Base-by-base conservation (phyloP, 1,139 yeast genomes). In the Candida sanyaensis region DNA sequence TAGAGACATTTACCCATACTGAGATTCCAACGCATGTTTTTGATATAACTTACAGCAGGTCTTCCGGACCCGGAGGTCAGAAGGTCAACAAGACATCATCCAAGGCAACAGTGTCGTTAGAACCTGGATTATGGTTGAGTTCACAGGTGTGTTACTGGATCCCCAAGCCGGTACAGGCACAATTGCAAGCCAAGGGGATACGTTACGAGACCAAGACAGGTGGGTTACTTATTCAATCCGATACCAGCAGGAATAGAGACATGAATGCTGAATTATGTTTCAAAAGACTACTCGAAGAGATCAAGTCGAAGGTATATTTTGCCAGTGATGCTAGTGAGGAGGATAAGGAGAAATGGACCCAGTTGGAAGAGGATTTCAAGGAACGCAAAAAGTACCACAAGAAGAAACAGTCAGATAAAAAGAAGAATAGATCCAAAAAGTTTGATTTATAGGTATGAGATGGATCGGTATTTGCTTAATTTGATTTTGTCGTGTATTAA, bases 41-140 rank as follows among this genome's bases (percentile, higher is more conserved):
- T 58, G 67, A 70, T 1, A 66, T 84, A 2, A 63, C 81, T 0
- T 91, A 73, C 64, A 81, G 89, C 45, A 69, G 96, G 51, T 80
- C 96, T 0, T 86, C 96, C 10, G 98, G 98, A 0, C 92, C 97
- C 0, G 98, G 98, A 0, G 98, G 98, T 0, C 98, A 92, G 58
- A 88, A 92, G 61, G 97, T 92, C 12, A 92, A 92, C 64, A 92
- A 90, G 53, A 80, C 90, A 0, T 83, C 84, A 11, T 81, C 93
- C 2, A 91, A 91, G 59, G 96, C 95, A 3, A 83, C 93, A 0
- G 64, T 92, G 10, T 70, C 81, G 3, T 60, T 89, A 52, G 62
- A 65, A 5, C 63, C 74, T 0, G 64, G 68, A 1, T 65, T 71
- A 38, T 81, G 92, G 83, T 68, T 76, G 8, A 57, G 64, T 2